Evolutionary conservation across 2,329 filamentous ascomycete species (phyloP).

Genomic region (Volutella citrinella): DNA sequence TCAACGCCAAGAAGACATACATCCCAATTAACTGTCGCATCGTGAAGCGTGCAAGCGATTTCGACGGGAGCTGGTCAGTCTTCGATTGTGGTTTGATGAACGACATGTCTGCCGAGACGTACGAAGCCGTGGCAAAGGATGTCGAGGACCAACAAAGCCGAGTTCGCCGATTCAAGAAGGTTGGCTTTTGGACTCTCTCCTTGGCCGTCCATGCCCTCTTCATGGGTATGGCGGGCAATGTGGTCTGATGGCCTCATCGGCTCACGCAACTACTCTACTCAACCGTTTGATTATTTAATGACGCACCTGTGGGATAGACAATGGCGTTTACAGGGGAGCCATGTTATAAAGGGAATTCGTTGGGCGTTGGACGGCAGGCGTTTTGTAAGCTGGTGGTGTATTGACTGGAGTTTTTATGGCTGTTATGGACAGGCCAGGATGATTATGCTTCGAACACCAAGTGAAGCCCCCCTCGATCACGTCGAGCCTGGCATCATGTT

Average conservation of each 20-base stretch:
- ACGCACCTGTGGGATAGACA: slow-evolving; percentile 9
- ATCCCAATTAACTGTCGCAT: slow-evolving; percentile 94
- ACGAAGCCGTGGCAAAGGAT: slow-evolving; percentile 88
- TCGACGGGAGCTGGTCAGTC: slow-evolving; percentile 92
- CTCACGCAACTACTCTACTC: slow-evolving; percentile 5
- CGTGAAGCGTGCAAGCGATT: slow-evolving; percentile 83
- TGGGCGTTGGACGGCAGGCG: too few relatives aligned
- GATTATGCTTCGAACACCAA: too few relatives aligned
- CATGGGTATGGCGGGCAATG: slow-evolving; percentile 87
- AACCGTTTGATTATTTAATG: too few relatives aligned
- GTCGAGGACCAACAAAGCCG: slow-evolving; percentile 86
- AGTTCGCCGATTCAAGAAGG: slow-evolving; percentile 86
- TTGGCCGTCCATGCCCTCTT: slow-evolving; percentile 91
- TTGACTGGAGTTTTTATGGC: too few relatives aligned
- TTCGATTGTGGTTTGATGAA: slow-evolving; percentile 94
- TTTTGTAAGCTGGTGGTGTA: too few relatives aligned
- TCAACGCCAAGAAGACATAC: slow-evolving; percentile 91
- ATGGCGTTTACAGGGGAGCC: too few relatives aligned
- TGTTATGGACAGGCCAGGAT: too few relatives aligned
- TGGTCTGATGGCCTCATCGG: slow-evolving; percentile 41
- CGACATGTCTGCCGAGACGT: slow-evolving; percentile 88
- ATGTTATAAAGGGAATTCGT: too few relatives aligned
- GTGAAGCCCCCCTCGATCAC: too few relatives aligned
- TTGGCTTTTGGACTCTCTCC: slow-evolving; percentile 93
- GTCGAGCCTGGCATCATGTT: too few relatives aligned